Percentiles rank a stretch among this genome's conserved stretches.
phyloP scores from a whole-genome alignment of 2,329 filamentous ascomycete species.

The Beauveria brongniartii region DNA sequence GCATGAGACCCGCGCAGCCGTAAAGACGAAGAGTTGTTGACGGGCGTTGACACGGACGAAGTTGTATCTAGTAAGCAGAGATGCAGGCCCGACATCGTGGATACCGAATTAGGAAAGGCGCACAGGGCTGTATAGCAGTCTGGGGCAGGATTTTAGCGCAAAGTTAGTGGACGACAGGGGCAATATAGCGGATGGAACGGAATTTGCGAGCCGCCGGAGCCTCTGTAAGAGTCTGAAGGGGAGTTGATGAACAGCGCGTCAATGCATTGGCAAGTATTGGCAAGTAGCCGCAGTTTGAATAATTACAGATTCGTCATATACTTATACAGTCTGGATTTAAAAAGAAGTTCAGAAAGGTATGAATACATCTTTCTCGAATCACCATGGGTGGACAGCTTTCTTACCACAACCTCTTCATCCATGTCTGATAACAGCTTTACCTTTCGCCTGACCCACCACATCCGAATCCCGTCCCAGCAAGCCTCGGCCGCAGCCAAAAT shows the following conservation, averaged over 20 bases:
- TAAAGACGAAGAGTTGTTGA: not conserved
- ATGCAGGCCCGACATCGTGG: not conserved
- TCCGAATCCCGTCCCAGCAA: conserved; percentile 1
- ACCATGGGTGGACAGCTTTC: not conserved
- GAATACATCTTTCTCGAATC: too few species aligned
- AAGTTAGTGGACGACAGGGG: not conserved
- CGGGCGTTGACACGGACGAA: not conserved
- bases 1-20: not conserved
- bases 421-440: not conserved
- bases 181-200: not conserved
- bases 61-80: conserved; percentile 6
- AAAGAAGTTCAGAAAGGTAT: too few species aligned
- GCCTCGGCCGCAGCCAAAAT: not conserved
- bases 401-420: not conserved
- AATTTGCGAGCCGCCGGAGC: not conserved
- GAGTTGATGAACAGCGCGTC: too few species aligned
- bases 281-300: too few species aligned
- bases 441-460: not conserved
- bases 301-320: too few species aligned
- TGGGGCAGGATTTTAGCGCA: not conserved
- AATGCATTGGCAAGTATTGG: too few species aligned
- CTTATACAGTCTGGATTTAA: too few species aligned
- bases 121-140: not conserved
- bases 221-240: not conserved
- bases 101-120: not conserved